Percentiles rank a stretch among this genome's conserved stretches.
Conservation (phyloP, 257 asterid species). For the Lycium barbarum region DNA sequence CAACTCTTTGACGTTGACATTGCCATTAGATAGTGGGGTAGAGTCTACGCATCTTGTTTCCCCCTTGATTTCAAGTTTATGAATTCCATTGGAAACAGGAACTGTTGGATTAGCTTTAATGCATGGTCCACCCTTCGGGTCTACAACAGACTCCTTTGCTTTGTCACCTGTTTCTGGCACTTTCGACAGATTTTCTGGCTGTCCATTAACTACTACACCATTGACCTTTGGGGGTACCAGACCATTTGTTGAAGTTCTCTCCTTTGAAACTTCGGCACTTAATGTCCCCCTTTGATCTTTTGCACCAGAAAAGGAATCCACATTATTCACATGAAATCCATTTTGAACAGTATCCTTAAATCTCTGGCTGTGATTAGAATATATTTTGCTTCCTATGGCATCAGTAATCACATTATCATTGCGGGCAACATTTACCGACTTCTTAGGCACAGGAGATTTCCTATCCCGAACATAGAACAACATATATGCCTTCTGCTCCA, state of each 20-base stretch:
- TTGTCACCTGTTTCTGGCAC: conserved; percentile 41
- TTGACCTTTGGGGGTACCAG: conserved; percentile 32
- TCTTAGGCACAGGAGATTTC: conserved; percentile 50
- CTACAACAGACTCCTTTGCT: conserved; percentile 35
- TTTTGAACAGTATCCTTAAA: conserved; percentile 45
- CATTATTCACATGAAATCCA: conserved; percentile 46
- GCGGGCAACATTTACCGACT: conserved; percentile 46
- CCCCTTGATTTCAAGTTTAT: conserved; percentile 27
- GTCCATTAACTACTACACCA: conserved; percentile 37
- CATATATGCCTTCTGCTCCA: conserved; percentile 97
- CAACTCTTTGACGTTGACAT: conserved; percentile 40
- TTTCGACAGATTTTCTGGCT: conserved; percentile 33
- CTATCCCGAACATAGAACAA: conserved; percentile 87
- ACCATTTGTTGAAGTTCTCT: conserved; percentile 40
- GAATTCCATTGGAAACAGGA: conserved; percentile 41
- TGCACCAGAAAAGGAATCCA: conserved; percentile 40
- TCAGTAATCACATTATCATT: conserved; percentile 53
- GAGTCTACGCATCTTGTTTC: background rate
- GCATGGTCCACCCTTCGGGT: conserved; percentile 30
- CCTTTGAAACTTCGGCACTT: conserved; percentile 33
- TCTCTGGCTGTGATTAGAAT: conserved; percentile 47
- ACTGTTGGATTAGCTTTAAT: conserved; percentile 35
- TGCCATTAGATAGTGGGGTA: conserved; percentile 36
- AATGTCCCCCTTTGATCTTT: conserved; percentile 42
- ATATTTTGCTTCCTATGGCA: conserved; percentile 51